Base-by-base conservation (phyloP, 352 stramenopile species). In the Aphanomyces euteiches region DNA sequence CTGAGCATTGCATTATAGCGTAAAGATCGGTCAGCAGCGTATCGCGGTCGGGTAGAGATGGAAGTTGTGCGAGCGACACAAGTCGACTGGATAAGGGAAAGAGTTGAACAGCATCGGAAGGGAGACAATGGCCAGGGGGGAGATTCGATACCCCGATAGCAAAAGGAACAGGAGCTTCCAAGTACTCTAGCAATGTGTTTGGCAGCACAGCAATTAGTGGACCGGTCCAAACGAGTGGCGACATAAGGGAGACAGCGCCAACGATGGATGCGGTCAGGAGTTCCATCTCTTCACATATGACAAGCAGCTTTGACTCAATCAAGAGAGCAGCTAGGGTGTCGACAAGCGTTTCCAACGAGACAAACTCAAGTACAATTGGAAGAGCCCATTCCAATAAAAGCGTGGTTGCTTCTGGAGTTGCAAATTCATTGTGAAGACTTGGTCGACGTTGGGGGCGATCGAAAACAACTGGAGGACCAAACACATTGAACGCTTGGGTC, bases 201-300 rank as follows among this genome's bases (percentile, higher is more conserved):
- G 64, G 64, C 2, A 70, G 40, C 48, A 70, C 54, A 38, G 64
- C 64, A 61, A 70, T 63, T 19, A 70, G 43, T 5, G 64, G 64
- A 10, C 64, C 64, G 4, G 64, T 56, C 64, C 64, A 70, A 12
- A 56, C 53, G 7, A 70, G 40, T 4, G 64, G 64, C 4, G 64
- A 6, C 5, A 70, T 21, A 12, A 70, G 47, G 7, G 64, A 70
- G 6, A 63, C 64, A 37, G 61, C 6, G 13, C 37, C 64, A 5
- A 70, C 45, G 4, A 70, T 50, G 2, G 64, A 63, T 8, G 64
- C 45, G 7, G 64, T 70, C 5, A 70, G 28, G 4, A 63, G 8
- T 40, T 70, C 54, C 13, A 61, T 34, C 47, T 70, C 47, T 39
- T 61, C 40, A 37, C 64, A 70, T n/a, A 70, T 50, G 3, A 70